phyloP scores from a whole-genome alignment of 371 early-diverging fungal species.

The Zychaea mexicana region DNA sequence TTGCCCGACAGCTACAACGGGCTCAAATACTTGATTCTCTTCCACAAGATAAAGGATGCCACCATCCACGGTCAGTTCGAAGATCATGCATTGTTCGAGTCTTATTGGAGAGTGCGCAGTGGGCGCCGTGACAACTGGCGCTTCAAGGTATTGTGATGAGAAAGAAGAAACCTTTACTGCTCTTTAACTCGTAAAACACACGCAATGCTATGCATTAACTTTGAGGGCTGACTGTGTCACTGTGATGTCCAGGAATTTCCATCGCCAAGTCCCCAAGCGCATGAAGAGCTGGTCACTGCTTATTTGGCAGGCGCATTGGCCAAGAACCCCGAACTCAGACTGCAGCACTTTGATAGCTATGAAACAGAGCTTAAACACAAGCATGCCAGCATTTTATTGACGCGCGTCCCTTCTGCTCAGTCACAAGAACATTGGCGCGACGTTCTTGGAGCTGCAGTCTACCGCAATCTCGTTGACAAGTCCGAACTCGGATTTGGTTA shows the following conservation, averaged over 20 bases:
- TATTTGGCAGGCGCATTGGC: constrained; percentile 8
- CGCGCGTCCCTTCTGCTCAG: not conserved
- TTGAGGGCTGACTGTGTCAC: not conserved
- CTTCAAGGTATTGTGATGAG: not conserved
- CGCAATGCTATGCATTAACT: no score
- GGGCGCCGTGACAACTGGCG: not conserved
- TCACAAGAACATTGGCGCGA: not conserved
- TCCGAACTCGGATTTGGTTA: constrained; percentile 16
- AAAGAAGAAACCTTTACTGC: not conserved
- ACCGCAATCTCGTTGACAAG: not conserved
- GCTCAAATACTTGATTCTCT: not conserved
- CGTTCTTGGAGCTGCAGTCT: not conserved
- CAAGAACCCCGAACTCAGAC: not conserved
- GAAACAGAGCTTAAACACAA: not conserved
- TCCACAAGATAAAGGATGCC: not conserved
- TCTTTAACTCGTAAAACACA: no score
- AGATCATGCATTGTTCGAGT: not conserved
- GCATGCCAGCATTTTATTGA: not conserved
- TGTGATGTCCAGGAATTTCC: not conserved
- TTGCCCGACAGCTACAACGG: constrained; percentile 17
- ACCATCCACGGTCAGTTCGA: not conserved
- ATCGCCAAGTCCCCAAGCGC: not conserved
- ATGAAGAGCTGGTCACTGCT: not conserved
- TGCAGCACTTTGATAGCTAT: not conserved
- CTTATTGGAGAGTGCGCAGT: not conserved